Conservation (phyloP, 2,329 filamentous ascomycete species). For the Fusarium sp. region DNA sequence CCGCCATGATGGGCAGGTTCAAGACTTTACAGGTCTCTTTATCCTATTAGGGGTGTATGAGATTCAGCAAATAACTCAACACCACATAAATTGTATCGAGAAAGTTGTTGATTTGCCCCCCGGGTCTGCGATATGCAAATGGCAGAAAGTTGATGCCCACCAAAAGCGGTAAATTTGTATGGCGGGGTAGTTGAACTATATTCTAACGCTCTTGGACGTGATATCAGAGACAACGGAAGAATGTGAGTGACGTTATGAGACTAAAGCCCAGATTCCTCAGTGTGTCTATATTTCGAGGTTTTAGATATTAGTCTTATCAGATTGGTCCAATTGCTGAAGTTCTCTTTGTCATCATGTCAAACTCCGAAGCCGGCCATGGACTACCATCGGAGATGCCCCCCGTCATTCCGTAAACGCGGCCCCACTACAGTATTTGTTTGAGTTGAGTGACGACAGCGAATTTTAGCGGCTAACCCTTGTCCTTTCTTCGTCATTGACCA, state of each 20-base stretch:
- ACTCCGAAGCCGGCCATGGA: conserved; percentile 44
- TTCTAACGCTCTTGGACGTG: neutral
- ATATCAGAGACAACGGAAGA: neutral
- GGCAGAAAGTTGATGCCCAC: conserved; percentile 39
- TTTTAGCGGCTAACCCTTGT: conserved; percentile 30
- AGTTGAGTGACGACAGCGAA: conserved; percentile 39
- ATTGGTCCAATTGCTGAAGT: conserved; percentile 37
- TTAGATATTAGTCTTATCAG: conserved; percentile 25
- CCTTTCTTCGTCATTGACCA: conserved; percentile 18
- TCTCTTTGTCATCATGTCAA: conserved; percentile 42
- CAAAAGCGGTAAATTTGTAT: conserved; percentile 43
- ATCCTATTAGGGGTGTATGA: neutral
- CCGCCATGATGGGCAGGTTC: conserved; percentile 54
- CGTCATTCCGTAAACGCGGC: conserved; percentile 12
- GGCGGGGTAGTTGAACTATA: conserved; percentile 38
- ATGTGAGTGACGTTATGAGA: neutral
- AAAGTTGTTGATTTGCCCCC: conserved; percentile 11
- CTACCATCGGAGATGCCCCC: conserved; percentile 18
- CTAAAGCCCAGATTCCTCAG: neutral
- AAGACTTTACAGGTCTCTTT: neutral
- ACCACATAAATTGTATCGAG: neutral
- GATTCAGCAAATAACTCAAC: neutral
- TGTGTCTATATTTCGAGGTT: neutral
- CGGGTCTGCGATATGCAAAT: conserved; percentile 9
- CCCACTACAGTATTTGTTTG: conserved; percentile 33